A percentile compares a stretch with the other conserved stretches of the same genome.
Conservation (phyloP, 257 asterid genomes). For the Dorcoceras hygrometricum region DNA sequence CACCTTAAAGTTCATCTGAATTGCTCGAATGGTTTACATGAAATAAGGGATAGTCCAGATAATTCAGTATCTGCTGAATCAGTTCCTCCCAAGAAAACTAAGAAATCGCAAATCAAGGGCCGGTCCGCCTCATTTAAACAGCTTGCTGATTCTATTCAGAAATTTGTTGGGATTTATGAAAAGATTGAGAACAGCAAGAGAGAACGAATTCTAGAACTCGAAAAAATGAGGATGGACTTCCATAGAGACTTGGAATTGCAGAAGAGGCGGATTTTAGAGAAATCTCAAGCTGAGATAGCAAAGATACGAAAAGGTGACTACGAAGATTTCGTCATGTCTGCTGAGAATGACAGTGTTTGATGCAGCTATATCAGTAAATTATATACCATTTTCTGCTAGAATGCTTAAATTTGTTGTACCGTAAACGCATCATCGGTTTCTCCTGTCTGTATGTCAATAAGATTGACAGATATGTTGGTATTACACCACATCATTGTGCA, state of each 20-base stretch:
- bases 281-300: constrained; percentile 77
- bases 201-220: constrained; percentile 76
- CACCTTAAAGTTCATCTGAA: constrained; percentile 52
- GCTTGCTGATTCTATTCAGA: constrained; percentile 76
- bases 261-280: constrained; percentile 73
- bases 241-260: constrained; percentile 74
- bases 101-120: constrained; percentile 27
- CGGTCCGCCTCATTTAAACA: constrained; percentile 42
- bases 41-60: constrained; percentile 79
- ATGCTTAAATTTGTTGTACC: constrained; percentile 28
- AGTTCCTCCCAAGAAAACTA: constrained; percentile 46
- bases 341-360: constrained; percentile 49
- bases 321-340: constrained; percentile 43
- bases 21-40: constrained; percentile 66
- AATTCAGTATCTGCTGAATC: constrained; percentile 55
- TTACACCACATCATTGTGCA: too few species aligned
- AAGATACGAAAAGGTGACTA: constrained; percentile 58
- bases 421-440: constrained; percentile 3
- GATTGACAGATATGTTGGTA: background rate
- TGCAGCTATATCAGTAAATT: constrained; percentile 22
- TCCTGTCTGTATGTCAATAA: constrained; percentile 20
- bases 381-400: constrained; percentile 1
- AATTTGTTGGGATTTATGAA: constrained; percentile 66
- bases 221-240: constrained; percentile 80
- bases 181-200: constrained; percentile 82